phyloP scores from a whole-genome alignment of 139 green algal species.

The Chlorella sp. region DNA sequence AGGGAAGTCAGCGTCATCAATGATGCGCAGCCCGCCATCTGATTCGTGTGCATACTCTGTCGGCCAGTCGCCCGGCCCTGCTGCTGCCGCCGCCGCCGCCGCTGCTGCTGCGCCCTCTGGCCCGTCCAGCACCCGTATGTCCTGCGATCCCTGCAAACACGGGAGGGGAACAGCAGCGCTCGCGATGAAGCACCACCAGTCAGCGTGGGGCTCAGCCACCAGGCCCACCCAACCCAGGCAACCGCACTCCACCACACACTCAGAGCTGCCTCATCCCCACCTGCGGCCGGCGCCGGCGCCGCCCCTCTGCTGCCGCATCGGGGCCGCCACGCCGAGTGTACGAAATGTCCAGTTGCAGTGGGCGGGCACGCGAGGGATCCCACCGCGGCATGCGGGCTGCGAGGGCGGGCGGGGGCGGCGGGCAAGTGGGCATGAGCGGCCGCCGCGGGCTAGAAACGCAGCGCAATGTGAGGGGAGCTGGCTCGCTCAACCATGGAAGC shows the following conservation, averaged over 20 bases:
- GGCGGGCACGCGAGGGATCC: constrained; percentile 52
- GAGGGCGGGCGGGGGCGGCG: no score
- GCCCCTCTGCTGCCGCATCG: not conserved
- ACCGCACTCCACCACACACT: no score
- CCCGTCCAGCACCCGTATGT: not conserved
- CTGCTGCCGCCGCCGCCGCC: not conserved
- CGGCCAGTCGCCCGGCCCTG: not conserved
- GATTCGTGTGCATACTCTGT: constrained; percentile 39
- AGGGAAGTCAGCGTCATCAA: constrained; percentile 66
- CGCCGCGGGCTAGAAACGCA: no score
- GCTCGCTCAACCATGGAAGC: no score
- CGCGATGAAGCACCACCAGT: no score
- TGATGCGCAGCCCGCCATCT: constrained; percentile 59
- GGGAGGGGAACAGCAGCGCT: no score
- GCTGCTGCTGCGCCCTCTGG: not conserved
- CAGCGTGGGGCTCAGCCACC: no score
- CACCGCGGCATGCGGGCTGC: constrained; percentile 65
- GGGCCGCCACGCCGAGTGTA: constrained; percentile 2
- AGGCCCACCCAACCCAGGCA: no score
- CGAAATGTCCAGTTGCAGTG: constrained; percentile 59
- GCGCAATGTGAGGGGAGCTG: no score
- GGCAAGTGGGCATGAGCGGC: not conserved
- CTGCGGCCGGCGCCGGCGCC: not conserved
- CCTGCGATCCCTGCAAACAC: not conserved
- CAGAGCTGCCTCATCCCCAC: no score